Conservation (phyloP, 371 early-diverging fungal species). For the Cladochytrium tenue region DNA sequence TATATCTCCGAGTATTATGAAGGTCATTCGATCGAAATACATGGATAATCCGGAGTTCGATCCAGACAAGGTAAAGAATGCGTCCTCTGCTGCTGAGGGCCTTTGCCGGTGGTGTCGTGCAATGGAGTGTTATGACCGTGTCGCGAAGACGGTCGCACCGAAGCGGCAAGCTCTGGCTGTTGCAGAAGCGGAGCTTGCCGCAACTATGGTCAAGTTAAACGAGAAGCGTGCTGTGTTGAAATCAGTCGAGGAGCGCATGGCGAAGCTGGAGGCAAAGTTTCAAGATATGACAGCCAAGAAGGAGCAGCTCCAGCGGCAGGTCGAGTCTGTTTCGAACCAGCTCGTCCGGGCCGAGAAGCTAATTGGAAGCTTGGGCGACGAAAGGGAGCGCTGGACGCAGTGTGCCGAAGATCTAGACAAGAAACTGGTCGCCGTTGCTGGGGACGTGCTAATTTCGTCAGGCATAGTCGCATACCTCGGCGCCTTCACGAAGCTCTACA, state of each 20-base stretch:
- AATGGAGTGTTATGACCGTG: slow-evolving; percentile 56
- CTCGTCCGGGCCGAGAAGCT: slow-evolving; percentile 55
- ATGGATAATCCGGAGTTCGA: slow-evolving; percentile 60
- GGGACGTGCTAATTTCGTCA: slow-evolving; percentile 54
- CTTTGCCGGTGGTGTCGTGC: slow-evolving; percentile 59
- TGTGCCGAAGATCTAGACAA: slow-evolving; percentile 45
- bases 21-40: slow-evolving; percentile 53
- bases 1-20: slow-evolving; percentile 51
- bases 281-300: slow-evolving; percentile 51
- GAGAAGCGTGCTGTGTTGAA: slow-evolving; percentile 54
- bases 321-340: slow-evolving; percentile 54
- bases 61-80: slow-evolving; percentile 55
- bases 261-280: slow-evolving; percentile 47
- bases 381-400: slow-evolving; percentile 56
- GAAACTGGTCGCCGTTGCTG: slow-evolving; percentile 44
- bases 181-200: slow-evolving; percentile 51
- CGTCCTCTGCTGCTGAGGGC: slow-evolving; percentile 60
- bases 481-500: slow-evolving; percentile 53
- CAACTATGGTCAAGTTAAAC: slow-evolving; percentile 49
- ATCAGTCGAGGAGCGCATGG: slow-evolving; percentile 56
- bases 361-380: slow-evolving; percentile 55
- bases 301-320: slow-evolving; percentile 51
- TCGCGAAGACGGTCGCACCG: slow-evolving; percentile 59
- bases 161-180: slow-evolving; percentile 47
- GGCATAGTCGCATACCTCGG: slow-evolving; percentile 58